Evolutionary conservation across 257 asterid species (phyloP), one percentile per base, ranked within the genome.

Genomic region (Gentiana dahurica): DNA sequence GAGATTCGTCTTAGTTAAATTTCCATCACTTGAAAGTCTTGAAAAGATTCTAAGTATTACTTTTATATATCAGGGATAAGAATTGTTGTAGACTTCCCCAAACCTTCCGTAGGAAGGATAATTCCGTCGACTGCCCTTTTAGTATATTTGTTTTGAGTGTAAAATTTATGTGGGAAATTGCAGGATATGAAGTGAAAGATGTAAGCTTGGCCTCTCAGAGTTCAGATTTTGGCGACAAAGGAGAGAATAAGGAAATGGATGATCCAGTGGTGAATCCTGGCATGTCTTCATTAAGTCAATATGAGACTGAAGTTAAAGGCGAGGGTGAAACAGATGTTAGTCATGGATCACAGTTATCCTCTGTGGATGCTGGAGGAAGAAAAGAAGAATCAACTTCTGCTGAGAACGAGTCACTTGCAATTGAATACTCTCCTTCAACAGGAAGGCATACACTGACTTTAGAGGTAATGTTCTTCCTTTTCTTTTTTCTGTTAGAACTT

Each of bases 371-470:
- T 39, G 80, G 63, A 51, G 70, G 55, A 71, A 67, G 37, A 50
- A 65, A 58, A 49, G 54, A 58, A 52, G 49, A 49, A 34, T 54
- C 60, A 59, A 58, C 64, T 39, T 50, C 59, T 32, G 59, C 50
- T 33, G 59, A 58, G 53, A 63, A 66, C 60, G 51, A 48, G 56
- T 68, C 69, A 64, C 5, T 61, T 56, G 58, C 73, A 55, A n/a
- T 58, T 45, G 69, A 52, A 41, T 67, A 33, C 48, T 47, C 41
- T 48, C 32, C 60, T 58, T 60, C 57, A 53, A 4, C 63, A 2
- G 62, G 41, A 57, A 78, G 72, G 60, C 74, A 79, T 65, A 77
- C 80, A 34, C 44, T 71, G 34, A 65, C 80, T 4, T 36, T 85
- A 77, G 73, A 79, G 89, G 95, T 76, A 51, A 57, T 3, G 12